These are phyloP conservation scores for Entomortierella parvispora DNA, from an alignment of 192 early-diverging fungal species.

Conservation along the genomic window DNA sequence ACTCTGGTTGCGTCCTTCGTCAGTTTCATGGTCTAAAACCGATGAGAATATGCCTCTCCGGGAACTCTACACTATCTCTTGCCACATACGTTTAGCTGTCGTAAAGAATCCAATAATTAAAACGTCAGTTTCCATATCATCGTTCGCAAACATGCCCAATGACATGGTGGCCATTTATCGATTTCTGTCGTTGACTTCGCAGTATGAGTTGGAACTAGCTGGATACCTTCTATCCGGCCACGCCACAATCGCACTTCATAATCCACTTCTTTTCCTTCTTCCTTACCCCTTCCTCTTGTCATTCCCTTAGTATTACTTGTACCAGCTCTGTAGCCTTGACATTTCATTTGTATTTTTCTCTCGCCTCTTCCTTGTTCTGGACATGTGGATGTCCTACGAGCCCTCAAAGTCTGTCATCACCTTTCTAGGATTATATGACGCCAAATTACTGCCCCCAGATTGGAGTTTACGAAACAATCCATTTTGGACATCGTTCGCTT, in stretches of 20 bases:
- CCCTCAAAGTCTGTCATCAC: neutral
- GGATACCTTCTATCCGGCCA: too few relatives aligned
- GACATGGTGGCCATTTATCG: too few relatives aligned
- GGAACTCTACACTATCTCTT: neutral
- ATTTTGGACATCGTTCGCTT: slow-evolving; percentile 36
- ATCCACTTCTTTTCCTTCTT: neutral
- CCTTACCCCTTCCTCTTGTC: neutral
- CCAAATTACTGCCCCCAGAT: slow-evolving; percentile 26
- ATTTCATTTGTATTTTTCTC: neutral
- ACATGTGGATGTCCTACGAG: neutral
- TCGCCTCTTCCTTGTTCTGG: slow-evolving; percentile 1
- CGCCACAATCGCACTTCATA: neutral
- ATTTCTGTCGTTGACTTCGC: too few relatives aligned
- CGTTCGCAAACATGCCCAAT: too few relatives aligned
- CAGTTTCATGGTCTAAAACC: too few relatives aligned
- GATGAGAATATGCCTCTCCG: neutral
- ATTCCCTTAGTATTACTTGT: neutral
- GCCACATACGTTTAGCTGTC: too few relatives aligned
- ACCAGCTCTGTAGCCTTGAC: neutral
- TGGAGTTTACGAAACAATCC: slow-evolving; percentile 35
- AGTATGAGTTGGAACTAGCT: too few relatives aligned
- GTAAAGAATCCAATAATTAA: too few relatives aligned
- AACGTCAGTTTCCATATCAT: too few relatives aligned
- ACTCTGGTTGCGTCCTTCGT: neutral
- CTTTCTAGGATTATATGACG: slow-evolving; percentile 28